Evolutionary conservation across 371 early-diverging fungal genomes (phyloP).

Genomic region (Zopfochytrium polystomum): DNA sequence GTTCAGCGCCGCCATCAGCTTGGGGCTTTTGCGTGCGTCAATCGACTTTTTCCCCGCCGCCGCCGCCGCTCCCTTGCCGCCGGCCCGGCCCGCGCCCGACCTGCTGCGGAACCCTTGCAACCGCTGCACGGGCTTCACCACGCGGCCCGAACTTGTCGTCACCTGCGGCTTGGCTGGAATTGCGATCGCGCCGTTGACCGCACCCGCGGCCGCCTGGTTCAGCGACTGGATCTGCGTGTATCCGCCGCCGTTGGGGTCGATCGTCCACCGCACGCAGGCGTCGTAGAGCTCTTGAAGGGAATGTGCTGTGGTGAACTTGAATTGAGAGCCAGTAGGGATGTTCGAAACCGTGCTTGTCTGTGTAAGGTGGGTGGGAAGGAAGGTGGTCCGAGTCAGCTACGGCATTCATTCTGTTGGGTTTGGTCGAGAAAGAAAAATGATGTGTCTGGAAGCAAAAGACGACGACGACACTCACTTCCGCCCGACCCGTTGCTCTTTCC

Average conservation of each 20-base stretch:
- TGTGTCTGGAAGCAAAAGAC: neutral
- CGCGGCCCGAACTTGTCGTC: too few species aligned
- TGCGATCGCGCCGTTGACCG: too few species aligned
- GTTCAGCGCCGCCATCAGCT: neutral
- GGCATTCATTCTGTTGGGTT: too few species aligned
- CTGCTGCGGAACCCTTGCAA: too few species aligned
- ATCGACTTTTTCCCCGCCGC: too few species aligned
- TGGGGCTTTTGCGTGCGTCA: neutral
- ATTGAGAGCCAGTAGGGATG: neutral
- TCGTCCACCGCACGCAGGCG: neutral
- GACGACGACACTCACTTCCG: neutral
- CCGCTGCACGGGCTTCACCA: too few species aligned
- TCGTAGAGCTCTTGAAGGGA: neutral
- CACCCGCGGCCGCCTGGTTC: too few species aligned
- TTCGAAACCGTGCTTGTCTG: neutral
- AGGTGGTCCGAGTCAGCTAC: too few species aligned
- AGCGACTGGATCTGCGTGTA: neutral
- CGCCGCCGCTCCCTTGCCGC: too few species aligned
- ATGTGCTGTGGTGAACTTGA: neutral
- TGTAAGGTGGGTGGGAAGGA: too few species aligned
- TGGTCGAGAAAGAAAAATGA: neutral
- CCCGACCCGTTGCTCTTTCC: neutral
- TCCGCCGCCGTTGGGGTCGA: neutral
- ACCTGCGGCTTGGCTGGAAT: too few species aligned
- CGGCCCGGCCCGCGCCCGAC: too few species aligned